These are phyloP conservation scores for Pyricularia grisea DNA, from an alignment of 2,329 filamentous ascomycete genomes.

Conservation along the genomic window DNA sequence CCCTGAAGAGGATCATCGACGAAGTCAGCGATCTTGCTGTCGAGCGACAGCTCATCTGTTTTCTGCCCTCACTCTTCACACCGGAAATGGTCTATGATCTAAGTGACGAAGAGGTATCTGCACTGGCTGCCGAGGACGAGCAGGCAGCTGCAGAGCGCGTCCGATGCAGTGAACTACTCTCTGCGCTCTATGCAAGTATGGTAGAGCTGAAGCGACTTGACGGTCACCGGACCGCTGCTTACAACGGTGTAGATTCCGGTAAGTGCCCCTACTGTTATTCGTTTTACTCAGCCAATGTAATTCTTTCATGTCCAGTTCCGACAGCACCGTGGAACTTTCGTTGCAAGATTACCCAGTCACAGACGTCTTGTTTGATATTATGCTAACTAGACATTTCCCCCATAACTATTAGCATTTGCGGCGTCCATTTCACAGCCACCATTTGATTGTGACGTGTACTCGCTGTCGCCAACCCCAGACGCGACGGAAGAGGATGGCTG, in stretches of 20 bases:
- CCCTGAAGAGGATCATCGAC: conserved; percentile 17
- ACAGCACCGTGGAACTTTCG: too few species aligned
- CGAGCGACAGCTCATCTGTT: conserved; percentile 14
- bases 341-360: too few species aligned
- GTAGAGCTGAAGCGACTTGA: conserved; percentile 9
- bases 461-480: too few species aligned
- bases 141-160: conserved; percentile 11
- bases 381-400: too few species aligned
- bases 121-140: conserved; percentile 14
- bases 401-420: too few species aligned
- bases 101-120: conserved; percentile 8
- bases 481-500: too few species aligned
- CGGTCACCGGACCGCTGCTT: neutral
- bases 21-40: conserved; percentile 15
- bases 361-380: too few species aligned
- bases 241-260: neutral
- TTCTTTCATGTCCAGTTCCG: too few species aligned
- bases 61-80: conserved; percentile 13
- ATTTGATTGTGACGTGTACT: too few species aligned
- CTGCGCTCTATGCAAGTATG: conserved; percentile 10
- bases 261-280: neutral
- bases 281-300: too few species aligned
- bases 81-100: conserved; percentile 13
- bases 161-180: conserved; percentile 15
- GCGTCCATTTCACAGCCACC: too few species aligned